Conservation (phyloP, 108 stramenopile species). For the Seminavis robusta region DNA sequence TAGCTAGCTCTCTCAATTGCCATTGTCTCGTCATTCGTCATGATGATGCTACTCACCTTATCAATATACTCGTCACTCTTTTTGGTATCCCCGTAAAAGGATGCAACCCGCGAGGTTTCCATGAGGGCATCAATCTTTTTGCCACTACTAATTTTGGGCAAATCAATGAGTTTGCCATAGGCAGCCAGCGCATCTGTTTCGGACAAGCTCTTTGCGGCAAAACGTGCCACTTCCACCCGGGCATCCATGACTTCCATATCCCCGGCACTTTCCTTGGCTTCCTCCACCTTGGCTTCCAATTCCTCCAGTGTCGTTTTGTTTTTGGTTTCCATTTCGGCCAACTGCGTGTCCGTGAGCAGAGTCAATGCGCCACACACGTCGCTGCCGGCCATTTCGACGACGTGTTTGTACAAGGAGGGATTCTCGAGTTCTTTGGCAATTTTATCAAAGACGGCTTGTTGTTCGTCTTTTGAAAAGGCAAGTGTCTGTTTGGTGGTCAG, state of each 20-base stretch:
- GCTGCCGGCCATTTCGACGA: conserved; percentile 15
- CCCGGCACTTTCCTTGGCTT: conserved; percentile 90
- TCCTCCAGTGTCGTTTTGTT: conserved; percentile 38
- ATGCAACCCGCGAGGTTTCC: conserved; percentile 82
- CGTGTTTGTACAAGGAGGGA: conserved; percentile 55
- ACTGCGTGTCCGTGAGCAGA: conserved; percentile 29
- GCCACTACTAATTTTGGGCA: conserved; percentile 90
- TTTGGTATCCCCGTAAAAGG: conserved; percentile 77
- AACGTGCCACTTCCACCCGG: conserved; percentile 77
- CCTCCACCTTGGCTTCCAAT: conserved; percentile 51
- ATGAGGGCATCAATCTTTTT: conserved; percentile 95
- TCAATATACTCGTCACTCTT: conserved; percentile 62
- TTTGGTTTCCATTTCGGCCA: conserved; percentile 38
- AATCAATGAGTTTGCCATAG: conserved; percentile 74
- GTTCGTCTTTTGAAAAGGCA: conserved; percentile 18
- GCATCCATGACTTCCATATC: conserved; percentile 98
- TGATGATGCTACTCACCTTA: conserved; percentile 35
- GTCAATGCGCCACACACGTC: neutral
- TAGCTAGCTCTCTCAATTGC: neutral
- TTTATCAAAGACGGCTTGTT: conserved; percentile 39
- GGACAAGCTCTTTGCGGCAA: conserved; percentile 80
- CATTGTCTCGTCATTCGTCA: neutral
- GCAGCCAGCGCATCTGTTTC: conserved; percentile 78
- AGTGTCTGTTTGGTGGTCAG: conserved; percentile 33
- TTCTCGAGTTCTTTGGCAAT: conserved; percentile 67